Evolutionary conservation across 2,329 filamentous ascomycete genomes (phyloP).

Genomic region (Colletotrichum liriopes): DNA sequence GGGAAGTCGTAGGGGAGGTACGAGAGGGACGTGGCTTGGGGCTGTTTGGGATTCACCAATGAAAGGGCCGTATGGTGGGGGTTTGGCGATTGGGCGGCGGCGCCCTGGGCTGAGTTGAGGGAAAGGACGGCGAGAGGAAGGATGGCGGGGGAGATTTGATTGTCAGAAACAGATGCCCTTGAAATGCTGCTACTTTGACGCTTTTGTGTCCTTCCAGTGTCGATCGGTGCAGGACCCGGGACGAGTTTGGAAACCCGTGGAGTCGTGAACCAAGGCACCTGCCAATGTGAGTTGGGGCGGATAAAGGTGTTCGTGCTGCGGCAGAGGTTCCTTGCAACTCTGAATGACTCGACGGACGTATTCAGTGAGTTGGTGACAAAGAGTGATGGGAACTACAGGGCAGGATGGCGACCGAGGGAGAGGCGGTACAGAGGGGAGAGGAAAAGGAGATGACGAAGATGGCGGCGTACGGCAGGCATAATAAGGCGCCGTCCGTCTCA

Average conservation of each 20-base stretch:
- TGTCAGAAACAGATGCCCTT: constrained; percentile 16
- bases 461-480: constrained; percentile 26
- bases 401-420: constrained; percentile 40
- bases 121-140: neutral
- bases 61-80: constrained; percentile 17
- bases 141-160: constrained; percentile 12
- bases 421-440: constrained; percentile 26
- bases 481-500: constrained; percentile 22
- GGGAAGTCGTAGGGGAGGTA: neutral
- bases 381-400: constrained; percentile 7
- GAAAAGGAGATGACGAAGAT: constrained; percentile 3
- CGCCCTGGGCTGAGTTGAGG: neutral
- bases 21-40: constrained; percentile 19
- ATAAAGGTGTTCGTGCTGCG: neutral
- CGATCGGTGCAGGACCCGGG: constrained; percentile 18
- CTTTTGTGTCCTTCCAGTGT: constrained; percentile 27
- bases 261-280: constrained; percentile 9
- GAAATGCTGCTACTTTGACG: constrained; percentile 10
- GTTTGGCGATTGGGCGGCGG: neutral
- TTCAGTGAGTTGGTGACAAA: constrained; percentile 25
- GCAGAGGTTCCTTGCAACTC: constrained; percentile 24
- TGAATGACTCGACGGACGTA: constrained; percentile 35
- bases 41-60: constrained; percentile 21
- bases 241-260: constrained; percentile 18
- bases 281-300: neutral